Evolutionary conservation across 2,329 filamentous ascomycete genomes (phyloP).

Genomic region (Fusarium sp.): DNA sequence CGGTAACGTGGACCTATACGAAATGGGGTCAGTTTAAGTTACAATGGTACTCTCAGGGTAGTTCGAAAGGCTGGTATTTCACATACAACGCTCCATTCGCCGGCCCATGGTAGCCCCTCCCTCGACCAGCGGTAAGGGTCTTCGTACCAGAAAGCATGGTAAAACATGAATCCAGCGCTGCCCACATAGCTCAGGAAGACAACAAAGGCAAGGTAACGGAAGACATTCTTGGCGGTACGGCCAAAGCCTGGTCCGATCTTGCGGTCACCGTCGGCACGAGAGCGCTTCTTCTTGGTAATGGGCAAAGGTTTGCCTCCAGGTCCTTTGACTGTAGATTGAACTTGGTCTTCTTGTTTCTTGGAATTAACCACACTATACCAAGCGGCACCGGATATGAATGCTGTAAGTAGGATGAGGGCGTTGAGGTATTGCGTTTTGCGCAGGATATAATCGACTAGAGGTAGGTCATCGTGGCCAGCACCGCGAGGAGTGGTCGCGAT

Average conservation of each 20-base stretch:
- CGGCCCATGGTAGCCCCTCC: constrained; percentile 77
- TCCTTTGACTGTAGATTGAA: constrained; percentile 72
- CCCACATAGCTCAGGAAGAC: constrained; percentile 82
- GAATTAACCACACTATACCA: constrained; percentile 68
- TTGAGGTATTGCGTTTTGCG: constrained; percentile 66
- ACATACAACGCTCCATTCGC: constrained; percentile 81
- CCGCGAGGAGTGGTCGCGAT: constrained; percentile 49
- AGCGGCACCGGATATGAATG: constrained; percentile 66
- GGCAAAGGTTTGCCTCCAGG: constrained; percentile 91
- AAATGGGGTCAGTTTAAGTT: constrained; percentile 41
- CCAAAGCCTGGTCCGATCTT: constrained; percentile 70
- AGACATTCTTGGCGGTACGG: constrained; percentile 77
- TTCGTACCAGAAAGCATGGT: constrained; percentile 75
- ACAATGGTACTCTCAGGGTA: constrained; percentile 12
- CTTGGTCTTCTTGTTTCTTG: constrained; percentile 63
- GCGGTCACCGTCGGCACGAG: constrained; percentile 62
- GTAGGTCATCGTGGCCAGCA: constrained; percentile 43
- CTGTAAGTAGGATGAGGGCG: constrained; percentile 65
- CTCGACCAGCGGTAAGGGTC: constrained; percentile 57
- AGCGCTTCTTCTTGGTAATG: constrained; percentile 69
- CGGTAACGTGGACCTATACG: constrained; percentile 84
- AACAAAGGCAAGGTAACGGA: constrained; percentile 81
- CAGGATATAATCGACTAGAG: constrained; percentile 60
- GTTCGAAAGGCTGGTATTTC: constrained; percentile 15
- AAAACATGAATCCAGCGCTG: constrained; percentile 80